A percentile compares a stretch with the other conserved stretches of the same genome.
phyloP scores from a whole-genome alignment of 1,284 basidiomycete species.

The Cystobasidiaceae sp. region DNA sequence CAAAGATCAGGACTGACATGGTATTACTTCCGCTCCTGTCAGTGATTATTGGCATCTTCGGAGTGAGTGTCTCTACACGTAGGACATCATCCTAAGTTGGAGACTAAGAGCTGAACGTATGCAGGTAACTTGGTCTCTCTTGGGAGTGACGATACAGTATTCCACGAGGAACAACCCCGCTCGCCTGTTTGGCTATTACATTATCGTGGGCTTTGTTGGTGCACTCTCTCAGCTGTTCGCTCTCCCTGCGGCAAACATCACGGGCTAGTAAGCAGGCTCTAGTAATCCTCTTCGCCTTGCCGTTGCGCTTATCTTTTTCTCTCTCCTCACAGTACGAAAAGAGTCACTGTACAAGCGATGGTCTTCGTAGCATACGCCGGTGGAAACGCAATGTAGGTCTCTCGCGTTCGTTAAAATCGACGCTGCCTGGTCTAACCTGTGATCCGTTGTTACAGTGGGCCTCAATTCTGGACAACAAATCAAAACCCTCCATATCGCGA shows the following conservation, averaged over 20 bases:
- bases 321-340: constrained; percentile 6
- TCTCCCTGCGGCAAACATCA: constrained; percentile 20
- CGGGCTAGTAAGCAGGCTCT: constrained; percentile 5
- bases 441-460: not conserved
- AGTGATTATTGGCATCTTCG: constrained; percentile 17
- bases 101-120: not conserved
- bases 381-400: constrained; percentile 19
- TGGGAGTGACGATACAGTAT: constrained; percentile 22
- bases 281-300: not conserved
- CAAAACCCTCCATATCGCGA: constrained; percentile 27
- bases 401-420: not conserved
- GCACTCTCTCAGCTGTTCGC: constrained; percentile 24
- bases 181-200: constrained; percentile 29
- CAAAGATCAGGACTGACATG: not conserved
- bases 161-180: constrained; percentile 21
- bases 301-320: not conserved
- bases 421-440: not conserved
- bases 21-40: not conserved
- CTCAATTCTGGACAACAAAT: constrained; percentile 19
- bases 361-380: constrained; percentile 23
- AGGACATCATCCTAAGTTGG: not conserved
- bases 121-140: constrained; percentile 16
- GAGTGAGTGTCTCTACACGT: not conserved
- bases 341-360: constrained; percentile 28
- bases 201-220: constrained; percentile 21